phyloP scores from a whole-genome alignment of 2,329 filamentous ascomycete genomes.

The Neurospora sp. region DNA sequence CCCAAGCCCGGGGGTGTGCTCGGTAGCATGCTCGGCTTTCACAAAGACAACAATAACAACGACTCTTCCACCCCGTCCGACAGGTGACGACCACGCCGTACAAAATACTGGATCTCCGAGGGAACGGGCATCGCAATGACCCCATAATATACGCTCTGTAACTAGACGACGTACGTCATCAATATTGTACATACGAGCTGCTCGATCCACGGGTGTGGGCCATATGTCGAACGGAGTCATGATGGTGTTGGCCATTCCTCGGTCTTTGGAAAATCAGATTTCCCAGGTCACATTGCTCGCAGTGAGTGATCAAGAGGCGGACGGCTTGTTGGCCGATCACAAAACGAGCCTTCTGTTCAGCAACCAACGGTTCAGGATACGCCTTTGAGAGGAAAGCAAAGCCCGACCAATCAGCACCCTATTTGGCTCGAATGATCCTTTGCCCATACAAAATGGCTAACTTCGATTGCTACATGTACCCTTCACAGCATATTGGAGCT shows the following conservation, averaged over 20 bases:
- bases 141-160: background rate
- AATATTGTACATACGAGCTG: background rate
- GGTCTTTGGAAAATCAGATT: background rate
- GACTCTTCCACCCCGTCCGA: conserved; percentile 1
- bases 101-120: background rate
- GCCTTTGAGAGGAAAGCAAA: background rate
- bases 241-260: background rate
- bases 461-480: background rate
- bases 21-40: conserved; percentile 48
- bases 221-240: background rate
- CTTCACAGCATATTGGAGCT: background rate
- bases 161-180: background rate
- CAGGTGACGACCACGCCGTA: conserved; percentile 1
- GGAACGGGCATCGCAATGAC: background rate
- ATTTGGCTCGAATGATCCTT: background rate
- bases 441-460: background rate
- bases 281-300: background rate
- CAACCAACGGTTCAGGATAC: background rate
- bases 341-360: background rate
- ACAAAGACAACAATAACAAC: conserved; percentile 8
- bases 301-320: background rate
- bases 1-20: conserved; percentile 71
- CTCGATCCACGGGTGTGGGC: background rate
- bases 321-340: background rate
- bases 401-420: background rate